Evolutionary conservation across 768 basidiomycete genomes (phyloP).

Genomic region (Tylopilus cervinicoccineus): DNA sequence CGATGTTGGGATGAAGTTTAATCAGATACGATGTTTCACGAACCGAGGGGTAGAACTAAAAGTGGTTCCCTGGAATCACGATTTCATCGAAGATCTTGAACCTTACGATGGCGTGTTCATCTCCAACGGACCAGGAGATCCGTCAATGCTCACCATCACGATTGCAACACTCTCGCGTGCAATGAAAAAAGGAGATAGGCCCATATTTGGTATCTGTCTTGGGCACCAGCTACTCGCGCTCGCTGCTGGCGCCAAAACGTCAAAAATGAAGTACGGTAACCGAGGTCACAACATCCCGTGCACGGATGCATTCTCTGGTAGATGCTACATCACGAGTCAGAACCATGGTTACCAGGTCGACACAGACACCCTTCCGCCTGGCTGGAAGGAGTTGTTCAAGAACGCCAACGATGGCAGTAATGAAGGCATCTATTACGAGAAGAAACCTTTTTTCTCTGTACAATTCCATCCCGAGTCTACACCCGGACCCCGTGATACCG

Average conservation of each 20-base stretch:
- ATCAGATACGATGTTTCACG: slow-evolving; percentile 96
- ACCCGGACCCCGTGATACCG: slow-evolving; percentile 95
- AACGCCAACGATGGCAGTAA: slow-evolving; percentile 98
- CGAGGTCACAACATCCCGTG: slow-evolving; percentile 99
- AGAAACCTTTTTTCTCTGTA: slow-evolving; percentile 96
- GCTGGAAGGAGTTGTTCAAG: slow-evolving; percentile 92
- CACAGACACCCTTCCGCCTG: slow-evolving; percentile 63
- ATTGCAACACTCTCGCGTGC: slow-evolving; percentile 62
- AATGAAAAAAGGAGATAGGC: slow-evolving; percentile 69
- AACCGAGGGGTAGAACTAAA: slow-evolving; percentile 92
- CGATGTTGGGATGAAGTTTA: slow-evolving; percentile 99
- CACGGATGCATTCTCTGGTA: slow-evolving; percentile 86
- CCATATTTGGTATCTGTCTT: slow-evolving; percentile 98
- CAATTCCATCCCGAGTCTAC: slow-evolving; percentile 99
- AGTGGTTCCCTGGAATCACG: slow-evolving; percentile 96
- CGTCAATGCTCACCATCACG: slow-evolving; percentile 74
- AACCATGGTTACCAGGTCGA: slow-evolving; percentile 99
- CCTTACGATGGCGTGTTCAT: slow-evolving; percentile 94
- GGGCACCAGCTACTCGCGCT: slow-evolving; percentile 96
- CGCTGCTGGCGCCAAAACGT: slow-evolving; percentile 89
- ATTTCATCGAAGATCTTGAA: slow-evolving; percentile 74
- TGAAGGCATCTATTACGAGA: slow-evolving; percentile 92
- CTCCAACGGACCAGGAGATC: slow-evolving; percentile 98
- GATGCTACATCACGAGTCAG: slow-evolving; percentile 99
- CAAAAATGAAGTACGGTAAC: slow-evolving; percentile 99